phyloP scores from a whole-genome alignment of 2,329 filamentous ascomycete species.

The Alternaria dauci region DNA sequence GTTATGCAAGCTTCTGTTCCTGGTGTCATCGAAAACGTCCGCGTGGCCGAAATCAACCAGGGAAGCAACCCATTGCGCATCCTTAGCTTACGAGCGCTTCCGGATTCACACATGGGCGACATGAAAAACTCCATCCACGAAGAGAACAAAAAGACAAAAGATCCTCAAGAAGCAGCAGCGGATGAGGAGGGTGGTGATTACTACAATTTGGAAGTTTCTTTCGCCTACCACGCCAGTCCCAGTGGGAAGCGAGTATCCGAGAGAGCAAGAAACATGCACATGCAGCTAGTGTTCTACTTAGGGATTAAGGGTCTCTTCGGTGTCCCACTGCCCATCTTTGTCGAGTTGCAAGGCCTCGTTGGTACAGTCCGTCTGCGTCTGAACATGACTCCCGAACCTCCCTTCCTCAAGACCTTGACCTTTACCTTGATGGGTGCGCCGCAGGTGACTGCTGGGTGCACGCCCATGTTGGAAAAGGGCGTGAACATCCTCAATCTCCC shows the following conservation, averaged over 20 bases:
- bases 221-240: slow-evolving; percentile 90
- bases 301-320: slow-evolving; percentile 90
- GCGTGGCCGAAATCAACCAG: slow-evolving; percentile 93
- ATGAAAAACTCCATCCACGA: slow-evolving; percentile 82
- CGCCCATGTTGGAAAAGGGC: slow-evolving; percentile 89
- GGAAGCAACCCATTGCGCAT: slow-evolving; percentile 90
- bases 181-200: slow-evolving; percentile 90
- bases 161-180: slow-evolving; percentile 85
- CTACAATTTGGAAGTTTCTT: slow-evolving; percentile 89
- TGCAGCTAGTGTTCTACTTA: slow-evolving; percentile 94
- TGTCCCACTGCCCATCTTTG: slow-evolving; percentile 85
- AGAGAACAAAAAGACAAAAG: slow-evolving; percentile 80
- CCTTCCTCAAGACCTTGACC: slow-evolving; percentile 89
- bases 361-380: slow-evolving; percentile 84
- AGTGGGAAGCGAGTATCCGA: slow-evolving; percentile 73
- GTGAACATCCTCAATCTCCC: slow-evolving; percentile 92
- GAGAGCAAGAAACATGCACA: slow-evolving; percentile 94
- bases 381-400: slow-evolving; percentile 87
- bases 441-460: slow-evolving; percentile 86
- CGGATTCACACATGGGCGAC: slow-evolving; percentile 80
- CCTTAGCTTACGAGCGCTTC: slow-evolving; percentile 83
- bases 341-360: slow-evolving; percentile 89
- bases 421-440: slow-evolving; percentile 95
- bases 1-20: slow-evolving; percentile 97
- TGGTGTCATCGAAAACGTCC: slow-evolving; percentile 89